phyloP scores from a whole-genome alignment of 1,284 basidiomycete species.

The Rhodotorula sp. region DNA sequence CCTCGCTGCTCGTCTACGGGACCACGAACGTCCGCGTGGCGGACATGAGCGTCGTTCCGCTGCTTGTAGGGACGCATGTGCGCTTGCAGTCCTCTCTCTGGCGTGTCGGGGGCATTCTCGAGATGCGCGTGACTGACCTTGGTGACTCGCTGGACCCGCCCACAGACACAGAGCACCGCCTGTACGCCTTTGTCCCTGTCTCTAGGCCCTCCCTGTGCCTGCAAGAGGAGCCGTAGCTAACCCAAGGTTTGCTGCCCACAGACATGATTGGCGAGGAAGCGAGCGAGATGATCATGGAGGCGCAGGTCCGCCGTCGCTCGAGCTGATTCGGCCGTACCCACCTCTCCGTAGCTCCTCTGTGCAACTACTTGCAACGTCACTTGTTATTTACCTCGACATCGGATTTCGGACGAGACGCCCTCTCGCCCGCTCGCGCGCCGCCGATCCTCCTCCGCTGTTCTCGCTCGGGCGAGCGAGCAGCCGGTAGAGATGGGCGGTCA shows the following conservation, averaged over 20 bases:
- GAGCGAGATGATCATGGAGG: conserved; percentile 12
- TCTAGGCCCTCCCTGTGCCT: too few species aligned
- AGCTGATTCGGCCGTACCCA: background rate
- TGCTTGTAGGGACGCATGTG: conserved; percentile 14
- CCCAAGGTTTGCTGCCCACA: background rate
- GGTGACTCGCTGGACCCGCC: background rate
- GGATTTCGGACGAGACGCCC: too few species aligned
- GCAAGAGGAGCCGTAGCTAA: background rate
- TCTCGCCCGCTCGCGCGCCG: too few species aligned
- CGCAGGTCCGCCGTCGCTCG: background rate
- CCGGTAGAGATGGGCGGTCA: background rate
- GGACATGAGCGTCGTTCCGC: conserved; percentile 56
- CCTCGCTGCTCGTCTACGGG: conserved; percentile 56
- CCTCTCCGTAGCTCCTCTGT: too few species aligned
- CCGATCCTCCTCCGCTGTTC: background rate
- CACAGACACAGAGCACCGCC: conserved; percentile 7
- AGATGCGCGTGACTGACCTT: background rate
- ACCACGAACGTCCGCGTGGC: conserved; percentile 60
- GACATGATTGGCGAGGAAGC: conserved; percentile 33
- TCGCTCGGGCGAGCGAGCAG: background rate
- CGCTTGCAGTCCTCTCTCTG: background rate
- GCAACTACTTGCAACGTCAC: too few species aligned
- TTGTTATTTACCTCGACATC: too few species aligned
- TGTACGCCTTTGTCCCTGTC: background rate
- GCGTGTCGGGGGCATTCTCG: too few species aligned